Evolutionary conservation across 2,329 filamentous ascomycete species (phyloP), one percentile per base, ranked within the genome.

Genomic region (Thelonectria olida): DNA sequence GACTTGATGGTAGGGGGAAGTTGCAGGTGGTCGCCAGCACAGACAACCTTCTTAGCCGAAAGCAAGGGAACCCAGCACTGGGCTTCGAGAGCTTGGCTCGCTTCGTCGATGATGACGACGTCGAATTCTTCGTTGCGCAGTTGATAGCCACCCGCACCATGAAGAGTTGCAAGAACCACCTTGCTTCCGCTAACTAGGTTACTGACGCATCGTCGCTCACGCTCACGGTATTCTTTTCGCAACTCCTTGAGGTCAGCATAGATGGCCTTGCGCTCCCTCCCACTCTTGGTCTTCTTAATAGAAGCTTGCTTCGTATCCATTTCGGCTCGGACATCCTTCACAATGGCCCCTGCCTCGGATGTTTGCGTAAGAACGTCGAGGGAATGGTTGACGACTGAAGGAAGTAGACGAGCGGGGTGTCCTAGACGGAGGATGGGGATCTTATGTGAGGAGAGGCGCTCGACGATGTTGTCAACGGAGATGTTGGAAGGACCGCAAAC

Each of bases 401-500:
- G 94, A 0, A 99, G 83, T 23, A 99, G 84, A 19, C 96, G 89
- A 1, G 96, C 96, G 0, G 96, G 96, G 76, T 99, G 96, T 1
- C 96, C 96, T 1, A 99, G 86, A 2, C 96, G 90, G 34, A 98
- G 86, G 70, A 98, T 93, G 0, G 93, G 90, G 1, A 97, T 84
- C 72, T 93, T 93, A 76, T 94, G 91, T 0, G 92, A 88, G 2
- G 93, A 88, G 2, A 98, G 85, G 7, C 96, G 89, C 78, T 99
- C 96, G 8, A 97, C 94, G 59, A 99, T 97, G 73, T 99, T 99
- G 84, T 99, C 96, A 1, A 99, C 96, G 0, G 93, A 96, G 69
- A 99, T 94, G 75, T 99, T 99, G 27, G 93, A 97, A 0, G 96
- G 96, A 0, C 95, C 96, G 72, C 96, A 98, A n/a, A 98, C 95